Conservation (phyloP, 1,139 yeast genomes). For the Taphrina betulina region DNA sequence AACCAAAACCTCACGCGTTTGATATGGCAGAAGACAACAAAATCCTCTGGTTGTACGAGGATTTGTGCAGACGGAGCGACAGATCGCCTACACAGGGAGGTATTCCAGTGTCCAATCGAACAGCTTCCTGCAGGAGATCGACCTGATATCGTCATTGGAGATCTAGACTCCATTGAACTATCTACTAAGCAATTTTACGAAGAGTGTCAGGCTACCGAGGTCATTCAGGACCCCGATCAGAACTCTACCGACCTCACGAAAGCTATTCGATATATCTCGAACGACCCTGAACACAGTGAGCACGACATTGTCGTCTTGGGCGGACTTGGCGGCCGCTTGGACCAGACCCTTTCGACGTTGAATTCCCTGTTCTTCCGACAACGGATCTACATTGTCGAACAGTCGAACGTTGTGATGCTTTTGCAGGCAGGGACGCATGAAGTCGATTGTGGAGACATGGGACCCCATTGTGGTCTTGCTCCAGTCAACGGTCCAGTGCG, state of each 20-base stretch:
- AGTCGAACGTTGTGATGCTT: constrained; percentile 17
- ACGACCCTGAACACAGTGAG: not conserved
- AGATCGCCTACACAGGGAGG: constrained; percentile 8
- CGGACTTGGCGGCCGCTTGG: constrained; percentile 24
- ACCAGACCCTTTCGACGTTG: constrained; percentile 25
- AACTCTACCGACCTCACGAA: constrained; percentile 28
- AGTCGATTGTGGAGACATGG: constrained; percentile 10
- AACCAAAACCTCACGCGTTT: not conserved
- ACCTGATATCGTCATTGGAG: constrained; percentile 24
- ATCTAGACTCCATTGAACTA: constrained; percentile 12
- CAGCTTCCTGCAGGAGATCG: not conserved
- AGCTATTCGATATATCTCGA: constrained; percentile 5
- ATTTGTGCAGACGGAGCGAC: constrained; percentile 28
- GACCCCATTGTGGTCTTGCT: constrained; percentile 23
- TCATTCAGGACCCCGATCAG: constrained; percentile 11
- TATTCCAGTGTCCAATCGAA: not conserved
- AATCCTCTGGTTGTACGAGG: not conserved
- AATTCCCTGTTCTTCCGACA: constrained; percentile 3
- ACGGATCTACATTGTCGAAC: constrained; percentile 6
- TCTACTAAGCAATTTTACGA: constrained; percentile 5
- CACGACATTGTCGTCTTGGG: constrained; percentile 17
- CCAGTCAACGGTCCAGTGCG: constrained; percentile 6
- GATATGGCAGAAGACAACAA: not conserved
- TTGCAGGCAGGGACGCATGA: constrained; percentile 9
- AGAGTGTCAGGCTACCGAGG: not conserved